Base-by-base conservation (phyloP, 192 early-diverging fungal genomes). In the Podila horticola region DNA sequence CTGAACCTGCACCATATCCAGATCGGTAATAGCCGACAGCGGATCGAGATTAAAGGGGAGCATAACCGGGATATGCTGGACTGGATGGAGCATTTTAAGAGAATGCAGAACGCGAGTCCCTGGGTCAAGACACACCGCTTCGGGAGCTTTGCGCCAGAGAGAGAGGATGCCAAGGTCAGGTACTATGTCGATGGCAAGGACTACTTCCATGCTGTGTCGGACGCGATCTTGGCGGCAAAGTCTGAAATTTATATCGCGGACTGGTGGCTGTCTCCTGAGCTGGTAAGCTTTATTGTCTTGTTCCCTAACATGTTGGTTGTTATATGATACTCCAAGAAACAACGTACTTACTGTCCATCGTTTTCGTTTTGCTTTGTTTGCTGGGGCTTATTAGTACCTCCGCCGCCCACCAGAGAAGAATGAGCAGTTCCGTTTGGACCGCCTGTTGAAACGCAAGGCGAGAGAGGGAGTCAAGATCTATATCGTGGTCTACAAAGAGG, bases 251-350 rank as follows among this genome's bases (percentile, higher is more conserved):
- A 89, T 74, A 91, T 93, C 74, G 90, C 86, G 31, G 94, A 95
- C 85, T 95, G 95, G 95, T 96, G 95, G 92, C 84, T 96, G 66
- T 89, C 91, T 38, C 94, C 94, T 34, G 94, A 95, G 69, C 57
- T 95, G 69, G 86, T 87, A 66, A 52, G 41, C 61, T 50, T 36
- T 1, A 29, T 66, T 55, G 17, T 22, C 5, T 12, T 9, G 5
- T 4, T 48, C 15, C 29, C 45, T 52, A 19, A 48, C 22, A 31
- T 31, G n/a, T n/a, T n/a, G n/a, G n/a, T 31, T 31, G 31, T 2
- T 5, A 31, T 31, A 31, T 31, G 31, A 31, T 4, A 31, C 31
- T 31, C 5, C 31, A 31, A 31, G 31, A 5, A 31, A 31, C 5
- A 5, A 31, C 31, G 31, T 31, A 31, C 31, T 31, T 5, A 31